These are phyloP conservation scores for Talaromyces sp. DNA, from an alignment of 2,329 filamentous ascomycete species.

Conservation along the genomic window DNA sequence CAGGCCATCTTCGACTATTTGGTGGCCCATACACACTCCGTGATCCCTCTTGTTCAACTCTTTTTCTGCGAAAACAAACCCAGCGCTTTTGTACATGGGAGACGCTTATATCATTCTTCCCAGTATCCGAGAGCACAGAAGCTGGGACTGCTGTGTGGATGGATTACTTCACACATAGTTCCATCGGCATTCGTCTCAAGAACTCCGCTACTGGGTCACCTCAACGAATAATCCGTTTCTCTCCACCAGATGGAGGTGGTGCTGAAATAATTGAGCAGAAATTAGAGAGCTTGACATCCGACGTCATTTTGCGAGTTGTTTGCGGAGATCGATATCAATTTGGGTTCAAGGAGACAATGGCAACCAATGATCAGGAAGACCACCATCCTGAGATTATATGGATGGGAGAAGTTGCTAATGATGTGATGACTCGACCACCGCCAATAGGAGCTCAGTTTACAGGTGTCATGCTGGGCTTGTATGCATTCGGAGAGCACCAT, in stretches of 20 bases:
- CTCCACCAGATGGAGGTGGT: conserved; percentile 15
- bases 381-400: conserved; percentile 13
- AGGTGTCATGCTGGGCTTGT: conserved; percentile 45
- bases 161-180: conserved; percentile 45
- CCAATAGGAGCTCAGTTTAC: conserved; percentile 39
- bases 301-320: conserved; percentile 24
- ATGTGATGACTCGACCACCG: conserved; percentile 30
- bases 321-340: conserved; percentile 28
- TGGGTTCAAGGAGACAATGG: conserved; percentile 17
- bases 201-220: conserved; percentile 10
- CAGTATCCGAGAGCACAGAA: conserved; percentile 41
- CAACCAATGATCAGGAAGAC: background rate
- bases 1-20: conserved; percentile 43
- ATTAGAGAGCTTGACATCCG: conserved; percentile 11
- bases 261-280: conserved; percentile 10
- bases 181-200: conserved; percentile 34
- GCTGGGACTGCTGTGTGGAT: conserved; percentile 53
- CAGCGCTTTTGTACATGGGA: conserved; percentile 40
- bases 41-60: conserved; percentile 47
- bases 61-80: conserved; percentile 52
- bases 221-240: conserved; percentile 22
- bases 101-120: conserved; percentile 43
- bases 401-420: conserved; percentile 26
- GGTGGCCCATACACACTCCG: conserved; percentile 50
- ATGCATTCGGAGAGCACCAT: conserved; percentile 39